Percentiles rank a stretch among this genome's conserved stretches.
Conservation (phyloP, 768 basidiomycete genomes). For the Phaffia tasmanica region DNA sequence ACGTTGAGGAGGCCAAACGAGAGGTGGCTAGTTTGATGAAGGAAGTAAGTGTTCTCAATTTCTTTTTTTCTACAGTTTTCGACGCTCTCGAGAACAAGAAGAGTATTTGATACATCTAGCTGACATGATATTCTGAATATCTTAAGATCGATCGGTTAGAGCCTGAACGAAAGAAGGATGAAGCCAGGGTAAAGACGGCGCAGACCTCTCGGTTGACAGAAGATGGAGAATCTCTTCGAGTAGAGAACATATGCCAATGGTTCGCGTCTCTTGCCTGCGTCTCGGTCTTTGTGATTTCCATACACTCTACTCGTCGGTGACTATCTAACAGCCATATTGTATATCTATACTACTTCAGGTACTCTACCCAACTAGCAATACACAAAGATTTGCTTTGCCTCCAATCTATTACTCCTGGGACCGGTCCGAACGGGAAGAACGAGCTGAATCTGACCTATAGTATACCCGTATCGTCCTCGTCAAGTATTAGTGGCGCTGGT, state of each 20-base stretch:
- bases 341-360: slow-evolving; percentile 43
- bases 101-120: neutral
- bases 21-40: slow-evolving; percentile 38
- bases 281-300: neutral
- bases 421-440: slow-evolving; percentile 49
- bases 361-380: slow-evolving; percentile 54
- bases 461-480: slow-evolving; percentile 17
- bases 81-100: neutral
- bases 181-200: slow-evolving; percentile 56
- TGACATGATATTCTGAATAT: neutral
- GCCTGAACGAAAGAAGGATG: slow-evolving; percentile 46
- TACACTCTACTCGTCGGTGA: neutral
- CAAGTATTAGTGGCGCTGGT: neutral
- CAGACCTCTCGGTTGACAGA: neutral
- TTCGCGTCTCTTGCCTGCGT: slow-evolving; percentile 32
- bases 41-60: slow-evolving; percentile 29
- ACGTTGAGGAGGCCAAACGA: slow-evolving; percentile 46
- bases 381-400: slow-evolving; percentile 56
- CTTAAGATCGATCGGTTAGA: slow-evolving; percentile 33
- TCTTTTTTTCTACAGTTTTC: neutral
- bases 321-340: too few relatives aligned
- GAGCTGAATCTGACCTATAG: slow-evolving; percentile 62
- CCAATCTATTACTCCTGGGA: slow-evolving; percentile 46
- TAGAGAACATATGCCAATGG: slow-evolving; percentile 40
- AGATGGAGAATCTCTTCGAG: slow-evolving; percentile 7